phyloP scores from a whole-genome alignment of 2,329 filamentous ascomycete genomes.

The Aspergillus udagawae region DNA sequence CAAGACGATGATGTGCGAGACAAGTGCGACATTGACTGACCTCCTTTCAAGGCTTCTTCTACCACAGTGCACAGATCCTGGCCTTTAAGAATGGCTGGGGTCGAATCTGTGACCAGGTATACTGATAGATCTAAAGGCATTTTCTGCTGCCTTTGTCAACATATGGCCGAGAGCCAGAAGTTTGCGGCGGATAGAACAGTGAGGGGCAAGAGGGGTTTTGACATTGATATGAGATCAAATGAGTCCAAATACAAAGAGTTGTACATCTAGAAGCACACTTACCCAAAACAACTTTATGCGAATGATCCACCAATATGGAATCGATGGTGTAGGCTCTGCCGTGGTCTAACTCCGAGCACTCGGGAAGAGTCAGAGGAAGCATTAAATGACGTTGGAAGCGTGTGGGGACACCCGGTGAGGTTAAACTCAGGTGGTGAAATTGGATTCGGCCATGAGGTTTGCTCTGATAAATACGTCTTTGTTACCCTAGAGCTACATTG shows the following conservation, averaged over 20 bases:
- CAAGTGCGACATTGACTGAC: constrained; percentile 36
- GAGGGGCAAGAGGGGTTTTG: not conserved
- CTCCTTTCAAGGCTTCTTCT: constrained; percentile 69
- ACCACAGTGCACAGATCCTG: constrained; percentile 70
- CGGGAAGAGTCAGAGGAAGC: not conserved
- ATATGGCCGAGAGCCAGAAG: constrained; percentile 10
- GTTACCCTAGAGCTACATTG: not conserved
- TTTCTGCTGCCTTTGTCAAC: constrained; percentile 15
- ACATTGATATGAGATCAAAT: not conserved
- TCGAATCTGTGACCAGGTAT: constrained; percentile 92
- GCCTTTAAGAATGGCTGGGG: constrained; percentile 72
- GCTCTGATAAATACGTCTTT: not conserved
- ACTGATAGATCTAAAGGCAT: constrained; percentile 68
- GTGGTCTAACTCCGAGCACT: not conserved
- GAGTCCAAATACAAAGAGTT: not conserved
- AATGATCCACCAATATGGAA: not conserved
- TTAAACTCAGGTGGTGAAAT: constrained; percentile 6
- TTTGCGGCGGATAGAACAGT: constrained; percentile 2
- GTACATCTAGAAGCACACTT: not conserved
- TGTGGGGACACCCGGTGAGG: constrained; percentile 16
- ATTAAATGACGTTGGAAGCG: not conserved
- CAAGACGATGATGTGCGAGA: not conserved
- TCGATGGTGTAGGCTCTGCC: not conserved
- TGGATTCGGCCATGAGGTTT: not conserved
- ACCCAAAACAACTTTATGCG: not conserved